Evolutionary conservation across 176 grass and related monocot genomes (phyloP).

Genomic region (Pharus latifolius): DNA sequence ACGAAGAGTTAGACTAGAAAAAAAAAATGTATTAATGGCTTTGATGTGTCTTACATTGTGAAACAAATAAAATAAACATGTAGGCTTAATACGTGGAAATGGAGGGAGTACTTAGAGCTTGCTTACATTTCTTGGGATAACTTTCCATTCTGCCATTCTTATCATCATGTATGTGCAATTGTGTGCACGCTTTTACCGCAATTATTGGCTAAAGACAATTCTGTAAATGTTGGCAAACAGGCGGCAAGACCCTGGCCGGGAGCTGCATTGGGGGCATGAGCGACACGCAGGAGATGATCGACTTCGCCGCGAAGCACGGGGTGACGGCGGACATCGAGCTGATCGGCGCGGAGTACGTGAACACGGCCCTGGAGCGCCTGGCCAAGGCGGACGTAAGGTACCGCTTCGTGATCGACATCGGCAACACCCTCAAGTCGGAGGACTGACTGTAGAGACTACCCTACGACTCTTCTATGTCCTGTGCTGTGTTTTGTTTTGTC

Average conservation of each 20-base stretch:
- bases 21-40: no score
- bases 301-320: conserved; percentile 45
- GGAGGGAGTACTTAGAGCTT: no score
- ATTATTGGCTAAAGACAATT: no score
- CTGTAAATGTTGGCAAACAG: neutral
- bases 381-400: conserved; percentile 56
- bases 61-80: no score
- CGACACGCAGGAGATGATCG: conserved; percentile 70
- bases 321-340: conserved; percentile 52
- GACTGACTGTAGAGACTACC: neutral
- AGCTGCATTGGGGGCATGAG: conserved; percentile 52
- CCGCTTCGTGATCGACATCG: conserved; percentile 78
- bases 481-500: no score
- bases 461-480: neutral
- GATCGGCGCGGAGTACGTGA: conserved; percentile 42
- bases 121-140: no score
- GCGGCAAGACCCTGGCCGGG: conserved; percentile 36
- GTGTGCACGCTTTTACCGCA: no score
- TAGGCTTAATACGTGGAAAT: no score
- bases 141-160: no score
- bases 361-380: conserved; percentile 55
- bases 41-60: no score
- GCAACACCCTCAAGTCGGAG: conserved; percentile 43
- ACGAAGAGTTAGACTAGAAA: no score
- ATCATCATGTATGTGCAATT: no score